Evolutionary conservation across 352 stramenopile species (phyloP), one percentile per base, ranked within the genome.

Genomic region (Globisporangium yorkense): DNA sequence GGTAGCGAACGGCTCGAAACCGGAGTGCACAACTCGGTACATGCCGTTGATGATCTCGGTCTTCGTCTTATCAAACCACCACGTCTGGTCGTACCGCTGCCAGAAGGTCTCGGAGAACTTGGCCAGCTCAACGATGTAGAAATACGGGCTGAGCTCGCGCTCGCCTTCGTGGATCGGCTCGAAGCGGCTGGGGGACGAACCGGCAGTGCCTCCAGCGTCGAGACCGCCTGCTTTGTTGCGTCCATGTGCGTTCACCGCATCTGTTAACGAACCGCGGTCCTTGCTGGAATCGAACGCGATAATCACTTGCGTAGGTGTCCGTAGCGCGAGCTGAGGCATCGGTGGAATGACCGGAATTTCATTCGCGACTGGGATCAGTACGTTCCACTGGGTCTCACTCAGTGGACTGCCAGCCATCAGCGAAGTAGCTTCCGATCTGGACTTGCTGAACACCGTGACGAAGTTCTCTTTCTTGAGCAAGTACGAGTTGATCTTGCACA

Each of bases 1-100:
- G 9, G 67, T 61, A 0, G 71, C 53, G 21, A 71, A 79, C 1
- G 67, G 72, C 43, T 76, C 65, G 29, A 71, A 63, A 6, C 80
- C 82, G 1, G 57, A 62, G 57, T 90, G 76, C 3, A 75, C 72
- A 9, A 85, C 59, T 24, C 70, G 71, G 58, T 84, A 92, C 71
- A 90, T 87, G 15, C 80, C 70, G 12, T 82, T 46, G 12, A 90
- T 72, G 20, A 89, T 67, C 5, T 58, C 68, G 0, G 81, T 74
- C 51, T 88, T 83, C 9, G 75, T 86, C 77, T 87, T 87, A 51
- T 90, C 73, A 55, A 92, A 92, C 80, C 82, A 92, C 80, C 82
- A 90, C 18, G 79, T 87, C 43, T 69, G 73, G 46, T 90, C 81
- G 59, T 92, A 92, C 16, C 82, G 72, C 10, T 70, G 53, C 82